phyloP scores from a whole-genome alignment of 2,329 filamentous ascomycete species.

The Aspergillus pseudoterreus region DNA sequence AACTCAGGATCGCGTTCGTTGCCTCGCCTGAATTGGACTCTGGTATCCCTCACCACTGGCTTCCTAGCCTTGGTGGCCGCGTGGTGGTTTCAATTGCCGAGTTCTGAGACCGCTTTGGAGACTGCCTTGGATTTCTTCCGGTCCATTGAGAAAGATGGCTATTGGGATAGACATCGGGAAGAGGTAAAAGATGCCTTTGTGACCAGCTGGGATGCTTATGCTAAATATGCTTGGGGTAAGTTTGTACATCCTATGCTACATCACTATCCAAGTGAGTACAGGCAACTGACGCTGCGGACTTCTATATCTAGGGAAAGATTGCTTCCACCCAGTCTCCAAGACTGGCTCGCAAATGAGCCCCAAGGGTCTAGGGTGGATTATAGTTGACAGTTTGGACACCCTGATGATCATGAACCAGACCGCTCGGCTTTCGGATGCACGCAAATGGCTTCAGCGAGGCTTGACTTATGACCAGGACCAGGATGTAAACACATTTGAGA shows the following conservation, averaged over 20 bases:
- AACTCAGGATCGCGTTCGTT: too few relatives aligned
- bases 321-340: slow-evolving; percentile 68
- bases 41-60: too few relatives aligned
- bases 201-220: slow-evolving; percentile 89
- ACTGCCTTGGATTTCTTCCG: too few relatives aligned
- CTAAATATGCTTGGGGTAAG: slow-evolving; percentile 89
- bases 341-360: slow-evolving; percentile 78
- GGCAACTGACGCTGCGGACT: too few relatives aligned
- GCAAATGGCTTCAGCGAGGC: slow-evolving; percentile 80
- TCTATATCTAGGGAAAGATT: too few relatives aligned
- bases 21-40: too few relatives aligned
- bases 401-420: slow-evolving; percentile 98
- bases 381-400: slow-evolving; percentile 91
- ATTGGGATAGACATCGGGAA: slow-evolving; percentile 77
- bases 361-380: slow-evolving; percentile 94
- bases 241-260: too few relatives aligned
- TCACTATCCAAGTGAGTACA: too few relatives aligned
- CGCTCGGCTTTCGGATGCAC: slow-evolving; percentile 73
- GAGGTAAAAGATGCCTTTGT: slow-evolving; percentile 85
- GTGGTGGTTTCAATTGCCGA: too few relatives aligned
- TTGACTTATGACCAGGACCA: slow-evolving; percentile 87
- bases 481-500: slow-evolving; percentile 96
- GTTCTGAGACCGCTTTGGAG: too few relatives aligned
- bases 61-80: too few relatives aligned
- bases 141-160: slow-evolving; percentile 37